Evolutionary conservation across 495 filamentous ascomycete species (phyloP), one percentile per base, ranked within the genome.

Genomic region (Penicillium lagena): DNA sequence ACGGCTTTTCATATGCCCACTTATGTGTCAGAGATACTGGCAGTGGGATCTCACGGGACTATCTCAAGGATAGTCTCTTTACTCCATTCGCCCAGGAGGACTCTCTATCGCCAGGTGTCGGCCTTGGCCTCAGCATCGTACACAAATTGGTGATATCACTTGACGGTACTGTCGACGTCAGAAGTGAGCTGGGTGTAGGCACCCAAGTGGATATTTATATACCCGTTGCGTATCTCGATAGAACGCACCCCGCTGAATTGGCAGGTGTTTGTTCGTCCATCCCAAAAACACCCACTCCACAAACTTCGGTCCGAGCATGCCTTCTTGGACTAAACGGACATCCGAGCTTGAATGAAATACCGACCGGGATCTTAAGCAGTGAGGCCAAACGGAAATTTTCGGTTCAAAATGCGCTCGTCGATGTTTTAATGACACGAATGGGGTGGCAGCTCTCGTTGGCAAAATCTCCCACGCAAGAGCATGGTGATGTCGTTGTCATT

Each of bases 21-120:
- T 47, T 87, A 11, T 68, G 68, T 0, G 72, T 89, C 32, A 71
- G 66, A 10, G 85, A 89, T 48, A 81, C 82, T 1, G 85, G 85
- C 7, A 71, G 72, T 12, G 87, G 87, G 9, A 90, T 91, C 39
- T 77, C 73, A 0, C 63, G 77, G 11, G 81, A 85, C 12, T 91
- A 81, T 52, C 62, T 90, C n/a, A 73, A 76, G 13, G 73, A 83
- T 37, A 69, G 75, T 10, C 59, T 88, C 1, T 91, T 81, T 55
- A 78, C 75, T 10, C 82, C 86, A 0, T 91, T 90, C 49, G 65
- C 78, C 0, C 86, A 91, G 46, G 86, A 90, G 55, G 75, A 86
- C 48, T 63, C 68, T 1, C 68, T 86, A 10, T 72, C 78, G 0
- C 70, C 77, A 9, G 87, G 87, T 10, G 79, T 83, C 7, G 86